phyloP scores from a whole-genome alignment of 192 early-diverging fungal genomes.

The Umbelopsis vinacea region DNA sequence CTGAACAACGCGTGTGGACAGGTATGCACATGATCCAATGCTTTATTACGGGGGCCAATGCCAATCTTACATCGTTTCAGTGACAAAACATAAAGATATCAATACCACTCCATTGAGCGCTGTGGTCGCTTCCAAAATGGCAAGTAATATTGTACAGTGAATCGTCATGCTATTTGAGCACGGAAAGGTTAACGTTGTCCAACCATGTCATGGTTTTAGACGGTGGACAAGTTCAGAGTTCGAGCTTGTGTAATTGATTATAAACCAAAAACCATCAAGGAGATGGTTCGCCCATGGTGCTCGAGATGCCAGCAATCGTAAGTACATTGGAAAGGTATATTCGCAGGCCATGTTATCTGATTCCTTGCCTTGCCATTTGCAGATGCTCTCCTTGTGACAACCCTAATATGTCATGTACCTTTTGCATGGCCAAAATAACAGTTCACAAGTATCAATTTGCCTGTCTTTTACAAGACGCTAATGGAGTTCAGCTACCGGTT shows the following conservation, averaged over 20 bases:
- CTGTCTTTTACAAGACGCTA: neutral
- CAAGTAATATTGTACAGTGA: neutral
- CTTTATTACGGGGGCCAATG: neutral
- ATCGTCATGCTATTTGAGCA: neutral
- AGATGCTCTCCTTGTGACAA: neutral
- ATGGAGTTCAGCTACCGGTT: neutral
- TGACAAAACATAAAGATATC: neutral
- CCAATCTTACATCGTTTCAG: neutral
- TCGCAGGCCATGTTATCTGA: neutral
- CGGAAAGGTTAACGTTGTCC: neutral
- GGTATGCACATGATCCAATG: neutral
- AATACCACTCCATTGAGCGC: neutral
- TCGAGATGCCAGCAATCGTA: neutral
- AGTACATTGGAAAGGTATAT: neutral
- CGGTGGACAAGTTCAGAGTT: neutral
- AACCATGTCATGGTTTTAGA: neutral
- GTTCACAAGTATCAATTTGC: conserved; percentile 4
- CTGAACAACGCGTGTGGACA: neutral
- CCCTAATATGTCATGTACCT: neutral
- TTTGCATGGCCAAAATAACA: neutral
- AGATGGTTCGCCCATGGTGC: conserved; percentile 13
- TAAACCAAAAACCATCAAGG: neutral
- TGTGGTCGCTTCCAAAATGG: neutral
- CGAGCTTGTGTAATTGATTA: conserved; percentile 5
- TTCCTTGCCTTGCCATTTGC: neutral